A percentile compares a stretch with the other conserved stretches of the same genome.
Evolutionary conservation across 495 filamentous ascomycete genomes (phyloP).

Genomic region (Hypoxylon subgilvum): DNA sequence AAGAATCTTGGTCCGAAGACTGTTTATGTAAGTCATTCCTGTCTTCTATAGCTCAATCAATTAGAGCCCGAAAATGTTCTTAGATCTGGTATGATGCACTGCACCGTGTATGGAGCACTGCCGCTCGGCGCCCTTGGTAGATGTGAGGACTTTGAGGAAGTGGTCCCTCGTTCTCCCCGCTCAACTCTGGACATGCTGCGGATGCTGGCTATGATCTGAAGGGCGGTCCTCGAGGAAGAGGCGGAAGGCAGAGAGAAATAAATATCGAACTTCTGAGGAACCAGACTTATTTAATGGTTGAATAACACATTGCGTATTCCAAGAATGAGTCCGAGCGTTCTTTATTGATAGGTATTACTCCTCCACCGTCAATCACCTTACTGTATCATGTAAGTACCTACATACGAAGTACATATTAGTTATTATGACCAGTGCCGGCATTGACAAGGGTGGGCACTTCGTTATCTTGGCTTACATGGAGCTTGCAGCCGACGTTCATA

Average conservation of each 20-base stretch:
- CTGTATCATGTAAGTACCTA: too few species aligned
- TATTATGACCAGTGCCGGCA: not conserved
- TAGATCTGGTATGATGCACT: constrained; percentile 12
- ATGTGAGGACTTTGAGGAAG: not conserved
- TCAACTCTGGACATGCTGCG: not conserved
- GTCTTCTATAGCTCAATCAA: not conserved
- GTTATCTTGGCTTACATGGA: constrained; percentile 19
- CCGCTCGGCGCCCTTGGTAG: constrained; percentile 5
- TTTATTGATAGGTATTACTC: not conserved
- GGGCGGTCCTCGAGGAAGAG: not conserved
- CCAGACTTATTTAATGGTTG: not conserved
- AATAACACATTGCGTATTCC: not conserved
- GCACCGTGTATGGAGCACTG: constrained; percentile 3
- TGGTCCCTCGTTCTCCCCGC: not conserved
- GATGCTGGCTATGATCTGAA: not conserved
- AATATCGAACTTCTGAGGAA: constrained; percentile 2
- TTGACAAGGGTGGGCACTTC: not conserved
- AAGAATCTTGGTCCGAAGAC: constrained; percentile 17
- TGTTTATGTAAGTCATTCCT: not conserved
- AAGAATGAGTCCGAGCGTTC: not conserved
- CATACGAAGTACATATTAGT: too few species aligned
- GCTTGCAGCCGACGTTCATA: constrained; percentile 22
- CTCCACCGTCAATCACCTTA: constrained; percentile 15
- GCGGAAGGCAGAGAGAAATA: not conserved
- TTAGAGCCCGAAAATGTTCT: constrained; percentile 6